Evolutionary conservation across 2,329 filamentous ascomycete genomes (phyloP), one percentile per base, ranked within the genome.

Genomic region (Alternaria novae-zelandiae): DNA sequence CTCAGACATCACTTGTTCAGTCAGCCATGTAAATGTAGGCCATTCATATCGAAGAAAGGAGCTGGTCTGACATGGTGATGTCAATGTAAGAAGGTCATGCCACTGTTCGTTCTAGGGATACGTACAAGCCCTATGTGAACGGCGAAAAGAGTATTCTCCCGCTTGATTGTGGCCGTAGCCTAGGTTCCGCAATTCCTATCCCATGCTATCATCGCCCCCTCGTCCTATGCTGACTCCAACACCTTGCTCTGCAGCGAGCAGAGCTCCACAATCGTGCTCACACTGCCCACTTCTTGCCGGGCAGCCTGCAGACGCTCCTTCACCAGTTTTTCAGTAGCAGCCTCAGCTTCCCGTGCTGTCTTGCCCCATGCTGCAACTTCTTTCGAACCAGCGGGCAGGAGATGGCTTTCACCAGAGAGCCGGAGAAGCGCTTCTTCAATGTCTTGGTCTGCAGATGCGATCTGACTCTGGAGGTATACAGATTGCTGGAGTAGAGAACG

Each of bases 381-480:
- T 44, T 73, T 73, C 4, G 71, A 67, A 2, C 74, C 75, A n/a
- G 74, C 76, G 10, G 76, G 72, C 5, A 81, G 65, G 10, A 82
- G 64, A 57, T 80, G 78, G 60, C 78, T 81, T 66, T 82, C 80
- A 17, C 73, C 78, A 0, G 79, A 77, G 1, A 82, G 70, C 6
- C 79, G 72, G 6, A 74, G 64, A 6, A 81, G 60, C 2, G 72
- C 69, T 21, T 76, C 73, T 12, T 67, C 63, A 2, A 72, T 69
- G 3, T 78, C 74, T 25, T 75, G 74, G 26, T 78, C 74, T 23
- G 73, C 74, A 6, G 69, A 54, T 26, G 68, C 65, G n/a, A 81
- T 65, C 53, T 76, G 77, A 7, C 64, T 63, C 43, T 79, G 70
- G 4, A 81, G 67, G 57, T 77, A 79, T 13, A 78, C 70, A 2